A percentile compares a stretch with the other conserved stretches of the same genome.
phyloP scores from a whole-genome alignment of 225 moss, liverwort and hornwort species.

The Lunularia cruciata region DNA sequence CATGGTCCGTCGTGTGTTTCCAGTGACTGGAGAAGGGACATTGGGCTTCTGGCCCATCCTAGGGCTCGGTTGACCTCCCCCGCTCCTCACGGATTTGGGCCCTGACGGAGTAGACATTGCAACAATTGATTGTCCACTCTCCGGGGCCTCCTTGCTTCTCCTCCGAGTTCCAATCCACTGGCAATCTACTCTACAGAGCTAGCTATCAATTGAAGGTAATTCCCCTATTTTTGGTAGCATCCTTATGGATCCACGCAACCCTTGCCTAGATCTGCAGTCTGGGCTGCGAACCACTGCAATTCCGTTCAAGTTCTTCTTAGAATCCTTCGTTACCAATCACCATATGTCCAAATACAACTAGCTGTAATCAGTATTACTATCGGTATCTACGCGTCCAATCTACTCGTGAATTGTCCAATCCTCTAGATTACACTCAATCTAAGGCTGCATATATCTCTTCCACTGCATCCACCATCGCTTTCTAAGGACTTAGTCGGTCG shows the following conservation, averaged over 20 bases:
- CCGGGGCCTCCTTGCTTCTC: background rate
- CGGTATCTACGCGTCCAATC: background rate
- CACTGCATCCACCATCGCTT: background rate
- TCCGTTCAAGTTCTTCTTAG: background rate
- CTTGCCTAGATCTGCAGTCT: background rate
- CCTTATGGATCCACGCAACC: background rate
- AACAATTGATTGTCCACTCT: background rate
- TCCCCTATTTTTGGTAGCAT: background rate
- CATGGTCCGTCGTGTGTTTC: conserved; percentile 61
- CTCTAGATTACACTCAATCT: background rate
- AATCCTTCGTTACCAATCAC: background rate
- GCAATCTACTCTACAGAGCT: background rate
- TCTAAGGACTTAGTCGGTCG: background rate
- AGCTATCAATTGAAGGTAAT: background rate
- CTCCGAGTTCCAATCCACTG: background rate
- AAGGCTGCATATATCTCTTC: background rate
- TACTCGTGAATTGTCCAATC: too few species aligned
- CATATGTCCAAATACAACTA: background rate
- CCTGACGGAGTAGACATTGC: conserved; percentile 15
- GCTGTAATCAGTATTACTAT: background rate
- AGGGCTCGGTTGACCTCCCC: conserved; percentile 26
- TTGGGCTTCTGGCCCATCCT: conserved; percentile 23
- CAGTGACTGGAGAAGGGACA: conserved; percentile 32
- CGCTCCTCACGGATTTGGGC: conserved; percentile 15
- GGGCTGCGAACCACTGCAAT: background rate